Evolutionary conservation across 306 rosid species (phyloP).

Genomic region (cucumber (Cucumis sativus)): Cucumber_9930_V3 NC_026659.2:2450001-2450500

Average conservation of each 20-base stretch:
- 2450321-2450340: slow-evolving; percentile 27
- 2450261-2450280: slow-evolving; percentile 15
- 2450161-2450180: slow-evolving; percentile 37
- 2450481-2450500: slow-evolving; percentile 56
- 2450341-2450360: slow-evolving; percentile 25
- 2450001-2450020: not conserved
- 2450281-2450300: not conserved
- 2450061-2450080: slow-evolving; percentile 38
- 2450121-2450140: slow-evolving; percentile 36
- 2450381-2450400: slow-evolving; percentile 42
- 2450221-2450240: slow-evolving; percentile 18
- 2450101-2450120: slow-evolving; percentile 23
- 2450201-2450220: slow-evolving; percentile 42
- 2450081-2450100: slow-evolving; percentile 31
- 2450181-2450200: slow-evolving; percentile 33
- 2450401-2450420: slow-evolving; percentile 41
- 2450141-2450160: slow-evolving; percentile 60
- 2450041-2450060: slow-evolving; percentile 69
- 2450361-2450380: slow-evolving; percentile 31
- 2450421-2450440: slow-evolving; percentile 60
- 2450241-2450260: slow-evolving; percentile 36
- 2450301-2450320: slow-evolving; percentile 58
- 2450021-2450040: slow-evolving; percentile 52
- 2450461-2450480: slow-evolving; percentile 48
- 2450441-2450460: slow-evolving; percentile 48